phyloP scores from a whole-genome alignment of 352 stramenopile genomes.

The Globisporangium camurandrum region DNA sequence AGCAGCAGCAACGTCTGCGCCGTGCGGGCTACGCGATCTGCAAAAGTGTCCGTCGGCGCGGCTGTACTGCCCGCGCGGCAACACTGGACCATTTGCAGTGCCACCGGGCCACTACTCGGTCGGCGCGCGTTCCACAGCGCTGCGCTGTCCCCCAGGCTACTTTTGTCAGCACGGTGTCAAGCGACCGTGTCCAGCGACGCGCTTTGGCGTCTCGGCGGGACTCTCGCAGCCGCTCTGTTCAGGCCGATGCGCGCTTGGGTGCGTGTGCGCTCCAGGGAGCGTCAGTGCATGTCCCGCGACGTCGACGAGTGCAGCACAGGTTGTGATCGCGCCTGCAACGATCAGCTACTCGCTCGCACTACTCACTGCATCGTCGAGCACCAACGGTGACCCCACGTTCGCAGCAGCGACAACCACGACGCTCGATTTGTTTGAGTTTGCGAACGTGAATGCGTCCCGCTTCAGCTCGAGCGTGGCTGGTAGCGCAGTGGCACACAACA shows the following conservation, averaged over 20 bases:
- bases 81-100: constrained; percentile 22
- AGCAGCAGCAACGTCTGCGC: not conserved
- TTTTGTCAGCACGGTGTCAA: constrained; percentile 37
- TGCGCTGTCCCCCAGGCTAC: constrained; percentile 35
- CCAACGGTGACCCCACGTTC: constrained; percentile 8
- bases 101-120: constrained; percentile 39
- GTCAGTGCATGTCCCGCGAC: constrained; percentile 31
- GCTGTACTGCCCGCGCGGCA: constrained; percentile 42
- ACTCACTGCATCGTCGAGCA: constrained; percentile 15
- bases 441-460: constrained; percentile 22
- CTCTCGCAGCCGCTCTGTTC: constrained; percentile 34
- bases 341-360: constrained; percentile 27
- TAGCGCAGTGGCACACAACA: constrained; percentile 43
- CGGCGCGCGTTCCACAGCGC: constrained; percentile 26
- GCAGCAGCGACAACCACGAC: constrained; percentile 1
- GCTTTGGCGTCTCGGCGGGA: constrained; percentile 30
- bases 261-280: constrained; percentile 40
- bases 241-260: constrained; percentile 32
- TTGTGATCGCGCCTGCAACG: constrained; percentile 22
- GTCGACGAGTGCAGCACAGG: constrained; percentile 13
- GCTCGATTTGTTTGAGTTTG: constrained; percentile 38
- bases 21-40: constrained; percentile 33
- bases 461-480: constrained; percentile 18
- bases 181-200: constrained; percentile 34
- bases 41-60: constrained; percentile 23